Base-by-base conservation (phyloP, 225 moss, liverwort and hornwort genomes). In the Neckera pumila region DNA sequence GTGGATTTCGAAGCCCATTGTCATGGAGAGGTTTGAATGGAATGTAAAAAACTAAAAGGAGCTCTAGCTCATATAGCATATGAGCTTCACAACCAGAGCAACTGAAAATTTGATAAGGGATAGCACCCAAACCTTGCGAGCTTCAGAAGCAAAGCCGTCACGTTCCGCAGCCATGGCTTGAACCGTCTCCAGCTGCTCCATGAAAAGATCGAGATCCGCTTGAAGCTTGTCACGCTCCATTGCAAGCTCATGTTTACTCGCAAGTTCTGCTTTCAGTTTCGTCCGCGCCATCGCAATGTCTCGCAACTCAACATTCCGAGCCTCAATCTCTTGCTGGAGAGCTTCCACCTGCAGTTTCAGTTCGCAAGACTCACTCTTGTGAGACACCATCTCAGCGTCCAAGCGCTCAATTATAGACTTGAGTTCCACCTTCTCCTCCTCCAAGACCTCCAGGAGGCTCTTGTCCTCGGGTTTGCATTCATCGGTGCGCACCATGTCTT, bases 211-310 rank as follows among this genome's bases (percentile, higher is more conserved):
- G 61, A 96, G 90, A 67, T 98, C 96, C 10, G 84, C 91, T 88
- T 96, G 95, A n/a, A 93, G 92, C 84, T 90, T 94, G 80, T 94
- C 94, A 77, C 94, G 95, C 81, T 96, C 96, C 77, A 43, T 63
- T 91, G 91, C 91, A 27, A 92, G 88, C 66, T 89, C 89, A 60
- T 90, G 84, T 76, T 89, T 92, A 78, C 51, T 76, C 75, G 21
- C 71, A 31, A 92, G 65, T 38, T 88, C 88, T 53, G 72, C 74
- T 81, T 93, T 84, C 60, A 90, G 83, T 58, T 83, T 76, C 26
- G 62, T 83, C 57, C 77, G 91, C 86, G 26, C 79, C 64, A 60
- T 70, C 69, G 79, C 70, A 26, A 64, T 67, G 47, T 53, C 82
- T 76, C 51, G 53, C 63, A 93, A 43, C 43, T 89, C 88, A 25